Percentiles rank a stretch among this genome's conserved stretches.
These are phyloP conservation scores for Microbotryomycetes sp. DNA, from an alignment of 1,284 basidiomycete species.

Conservation along the genomic window DNA sequence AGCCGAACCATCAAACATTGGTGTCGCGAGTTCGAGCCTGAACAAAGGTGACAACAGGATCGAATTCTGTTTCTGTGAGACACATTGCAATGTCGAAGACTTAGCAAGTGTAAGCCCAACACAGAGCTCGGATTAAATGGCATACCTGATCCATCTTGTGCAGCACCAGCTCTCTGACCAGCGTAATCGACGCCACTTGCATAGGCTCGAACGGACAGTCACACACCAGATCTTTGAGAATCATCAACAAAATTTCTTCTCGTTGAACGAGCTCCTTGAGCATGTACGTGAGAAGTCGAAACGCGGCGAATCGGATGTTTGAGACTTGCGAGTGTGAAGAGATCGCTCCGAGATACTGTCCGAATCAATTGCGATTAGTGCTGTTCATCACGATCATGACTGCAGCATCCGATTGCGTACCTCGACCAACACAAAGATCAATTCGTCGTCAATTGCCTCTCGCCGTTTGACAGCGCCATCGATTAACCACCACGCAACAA, in stretches of 20 bases:
- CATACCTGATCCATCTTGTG: not conserved
- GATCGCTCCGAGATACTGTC: not conserved
- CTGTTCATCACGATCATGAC: not conserved
- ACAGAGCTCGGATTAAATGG: not conserved
- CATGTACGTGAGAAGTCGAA: not conserved
- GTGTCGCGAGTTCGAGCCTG: not conserved
- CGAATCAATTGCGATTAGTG: not conserved
- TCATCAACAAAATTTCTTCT: not conserved
- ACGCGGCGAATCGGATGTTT: not conserved
- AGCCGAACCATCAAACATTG: not conserved
- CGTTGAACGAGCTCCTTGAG: not conserved
- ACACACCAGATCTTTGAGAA: not conserved
- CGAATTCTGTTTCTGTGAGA: not conserved
- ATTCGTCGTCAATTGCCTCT: not conserved
- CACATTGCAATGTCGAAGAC: too few relatives aligned
- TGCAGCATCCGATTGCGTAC: not conserved
- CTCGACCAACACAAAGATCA: not conserved
- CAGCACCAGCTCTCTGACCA: not conserved
- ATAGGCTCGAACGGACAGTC: not conserved
- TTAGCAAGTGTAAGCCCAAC: not conserved
- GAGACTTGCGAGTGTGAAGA: not conserved
- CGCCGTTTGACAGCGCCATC: not conserved
- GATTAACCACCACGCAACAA: not conserved
- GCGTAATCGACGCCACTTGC: not conserved
- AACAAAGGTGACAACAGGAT: not conserved